Evolutionary conservation across 2,329 filamentous ascomycete genomes (phyloP), one percentile per base, ranked within the genome.

Genomic region (Arthrobotrys sphaeroides): DNA sequence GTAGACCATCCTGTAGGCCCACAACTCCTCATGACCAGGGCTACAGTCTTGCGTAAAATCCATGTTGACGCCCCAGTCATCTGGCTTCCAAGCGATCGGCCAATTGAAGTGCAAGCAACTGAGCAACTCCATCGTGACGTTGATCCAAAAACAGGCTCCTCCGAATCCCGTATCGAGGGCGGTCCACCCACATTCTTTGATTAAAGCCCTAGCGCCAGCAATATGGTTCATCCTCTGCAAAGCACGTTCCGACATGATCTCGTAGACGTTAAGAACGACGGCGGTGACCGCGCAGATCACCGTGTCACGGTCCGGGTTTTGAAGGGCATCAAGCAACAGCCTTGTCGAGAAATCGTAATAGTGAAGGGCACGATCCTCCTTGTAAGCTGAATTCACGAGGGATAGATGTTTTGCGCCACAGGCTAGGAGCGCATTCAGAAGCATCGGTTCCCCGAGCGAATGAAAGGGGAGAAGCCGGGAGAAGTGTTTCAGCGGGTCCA

Each of bases 121-220:
- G 26, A 97, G 85, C n/a, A 97, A 85, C 81, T 98, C 94, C 86
- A 97, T 91, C 13, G 90, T 91, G 13, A 96, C 89, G 79, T 96
- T 97, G 38, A 97, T 85, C 94, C 94, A 97, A 83, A 97, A 97
- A 82, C 94, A 97, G 0, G 94, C 93, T 0, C 90, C 88, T 0
- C 93, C 94, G 18, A 97, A 88, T 0, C 94, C 93, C 0, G 86
- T 87, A 36, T 91, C 91, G 77, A 86, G 88, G 0, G 92, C 92
- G 79, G 92, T 90, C 94, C 94, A 97, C 3, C 90, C 89, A 80
- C 93, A 97, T 81, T 97, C 93, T 76, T 93, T 92, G 79, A 97
- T 94, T 57, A 97, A 84, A 1, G 92, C 92, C 62, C 93, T 87
- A 7, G 93, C 92, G 3, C 93, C 93, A 0, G 91, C 90, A 78